Evolutionary conservation across 1,139 yeast species (phyloP), one percentile per base, ranked within the genome.

Genomic region (Magnusiomyces suaveolens): DNA sequence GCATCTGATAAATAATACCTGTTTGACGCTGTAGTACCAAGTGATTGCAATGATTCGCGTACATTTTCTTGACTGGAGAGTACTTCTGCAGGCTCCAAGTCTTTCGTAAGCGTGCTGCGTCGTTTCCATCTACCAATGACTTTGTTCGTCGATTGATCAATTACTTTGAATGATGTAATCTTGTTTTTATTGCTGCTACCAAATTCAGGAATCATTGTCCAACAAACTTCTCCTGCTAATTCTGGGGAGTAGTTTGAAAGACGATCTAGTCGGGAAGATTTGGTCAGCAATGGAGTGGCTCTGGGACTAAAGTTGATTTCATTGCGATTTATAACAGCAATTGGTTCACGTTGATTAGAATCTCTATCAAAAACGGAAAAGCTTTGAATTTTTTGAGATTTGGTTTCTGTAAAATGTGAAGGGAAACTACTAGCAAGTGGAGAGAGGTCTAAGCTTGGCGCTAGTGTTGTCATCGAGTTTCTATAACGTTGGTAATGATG

Each of bases 101-200:
- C 46, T 21, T 18, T 25, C 4, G 38, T 12, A 12, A 46, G 14
- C 3, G 25, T 23, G 25, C 49, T 46, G 24, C 49, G 23, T 10
- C 49, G 49, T 21, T 32, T 46, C 49, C 49, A 46, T 26, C 26
- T 8, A n/a, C 49, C 49, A 32, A 46, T 32, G 24, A 32, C n/a
- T 16, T 18, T 46, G 16, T 18, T 20, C 3, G 49, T 46, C 14
- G 39, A 29, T 12, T 18, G 16, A 25, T 46, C 49, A 32, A 18
- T 16, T 3, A 46, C 49, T 32, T 46, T 46, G 49, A 29, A 46
- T 10, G 41, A 29, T 18, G 25, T 12, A 46, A 20, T n/a, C n/a
- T 46, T 26, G 16, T 12, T 26, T 23, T 26, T 26, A 10, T 44
- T 26, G 20, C n/a, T 21, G 26, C 20, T 43, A 16, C 33, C 25